Evolutionary conservation across 768 basidiomycete genomes (phyloP).

Genomic region (Tricholoma flavovirens): DNA sequence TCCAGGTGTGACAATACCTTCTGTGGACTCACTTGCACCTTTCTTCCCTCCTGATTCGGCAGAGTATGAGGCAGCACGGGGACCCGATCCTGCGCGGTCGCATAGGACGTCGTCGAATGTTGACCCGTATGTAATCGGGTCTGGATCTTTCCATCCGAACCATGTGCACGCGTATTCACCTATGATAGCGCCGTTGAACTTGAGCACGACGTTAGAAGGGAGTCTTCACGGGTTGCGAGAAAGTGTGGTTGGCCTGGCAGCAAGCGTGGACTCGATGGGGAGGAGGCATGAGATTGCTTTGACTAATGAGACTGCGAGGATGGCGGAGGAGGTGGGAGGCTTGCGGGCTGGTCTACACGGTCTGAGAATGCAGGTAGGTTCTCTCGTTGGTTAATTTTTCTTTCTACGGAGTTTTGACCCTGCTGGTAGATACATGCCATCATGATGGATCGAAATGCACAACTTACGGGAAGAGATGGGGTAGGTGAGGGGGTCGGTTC

Average conservation of each 20-base stretch:
- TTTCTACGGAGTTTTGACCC: not conserved
- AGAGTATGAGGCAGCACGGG: not conserved
- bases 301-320: slow-evolving; percentile 63
- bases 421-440: slow-evolving; percentile 51
- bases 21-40: slow-evolving; percentile 20
- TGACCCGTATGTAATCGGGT: slow-evolving; percentile 1
- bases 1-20: not conserved
- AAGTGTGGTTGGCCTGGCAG: slow-evolving; percentile 53
- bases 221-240: slow-evolving; percentile 53
- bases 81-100: slow-evolving; percentile 1
- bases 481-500: slow-evolving; percentile 11
- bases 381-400: not conserved
- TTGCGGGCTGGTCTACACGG: slow-evolving; percentile 68
- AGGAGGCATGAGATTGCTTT: slow-evolving; percentile 61
- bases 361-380: slow-evolving; percentile 68
- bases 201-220: slow-evolving; percentile 59
- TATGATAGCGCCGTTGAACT: slow-evolving; percentile 54
- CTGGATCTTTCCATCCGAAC: not conserved
- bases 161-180: slow-evolving; percentile 9
- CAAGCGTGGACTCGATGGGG: slow-evolving; percentile 54
- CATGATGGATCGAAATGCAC: slow-evolving; percentile 72
- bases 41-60: slow-evolving; percentile 30
- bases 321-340: slow-evolving; percentile 69
- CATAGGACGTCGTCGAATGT: slow-evolving; percentile 2
- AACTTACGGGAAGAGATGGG: slow-evolving; percentile 40